These are phyloP conservation scores for Lumnitzera littorea DNA, from an alignment of 345 rosid genomes.

Conservation along the genomic window DNA sequence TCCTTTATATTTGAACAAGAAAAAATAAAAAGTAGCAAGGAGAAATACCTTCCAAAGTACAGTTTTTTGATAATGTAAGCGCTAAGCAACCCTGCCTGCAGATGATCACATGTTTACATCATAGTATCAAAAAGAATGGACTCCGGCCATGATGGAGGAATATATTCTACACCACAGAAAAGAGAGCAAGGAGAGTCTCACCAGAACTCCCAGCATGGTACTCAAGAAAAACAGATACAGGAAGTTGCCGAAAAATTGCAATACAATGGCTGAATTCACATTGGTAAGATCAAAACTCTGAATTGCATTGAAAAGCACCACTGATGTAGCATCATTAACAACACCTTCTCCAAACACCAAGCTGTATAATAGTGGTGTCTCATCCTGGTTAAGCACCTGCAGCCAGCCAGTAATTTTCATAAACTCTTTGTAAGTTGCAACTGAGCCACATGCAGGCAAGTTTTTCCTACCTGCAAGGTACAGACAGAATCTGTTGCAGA, in stretches of 20 bases:
- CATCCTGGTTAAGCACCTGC: constrained; percentile 92
- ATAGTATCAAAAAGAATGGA: neutral
- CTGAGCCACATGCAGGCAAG: no score
- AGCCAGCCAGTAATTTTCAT: neutral
- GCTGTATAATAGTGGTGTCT: constrained; percentile 83
- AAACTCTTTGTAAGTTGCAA: no score
- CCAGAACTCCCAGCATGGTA: constrained; percentile 71
- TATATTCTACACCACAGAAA: neutral
- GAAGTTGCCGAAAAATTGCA: constrained; percentile 67
- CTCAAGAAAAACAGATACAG: constrained; percentile 69
- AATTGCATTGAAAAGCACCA: constrained; percentile 91
- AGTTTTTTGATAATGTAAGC: constrained; percentile 80
- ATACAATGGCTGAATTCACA: constrained; percentile 41
- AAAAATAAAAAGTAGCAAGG: neutral
- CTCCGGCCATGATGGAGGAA: neutral
- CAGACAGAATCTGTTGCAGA: constrained; percentile 99
- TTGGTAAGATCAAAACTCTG: constrained; percentile 75
- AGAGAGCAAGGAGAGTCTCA: constrained; percentile 20
- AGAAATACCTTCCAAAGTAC: constrained; percentile 72
- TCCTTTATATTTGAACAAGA: neutral
- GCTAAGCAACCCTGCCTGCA: constrained; percentile 88
- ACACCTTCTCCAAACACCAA: constrained; percentile 97
- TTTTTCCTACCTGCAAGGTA: constrained; percentile 69
- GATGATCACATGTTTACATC: constrained; percentile 6
- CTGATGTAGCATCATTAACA: constrained; percentile 95